A percentile compares a stretch with the other conserved stretches of the same genome.
phyloP scores from a whole-genome alignment of 768 basidiomycete genomes.

The Tephrocybe sp. region DNA sequence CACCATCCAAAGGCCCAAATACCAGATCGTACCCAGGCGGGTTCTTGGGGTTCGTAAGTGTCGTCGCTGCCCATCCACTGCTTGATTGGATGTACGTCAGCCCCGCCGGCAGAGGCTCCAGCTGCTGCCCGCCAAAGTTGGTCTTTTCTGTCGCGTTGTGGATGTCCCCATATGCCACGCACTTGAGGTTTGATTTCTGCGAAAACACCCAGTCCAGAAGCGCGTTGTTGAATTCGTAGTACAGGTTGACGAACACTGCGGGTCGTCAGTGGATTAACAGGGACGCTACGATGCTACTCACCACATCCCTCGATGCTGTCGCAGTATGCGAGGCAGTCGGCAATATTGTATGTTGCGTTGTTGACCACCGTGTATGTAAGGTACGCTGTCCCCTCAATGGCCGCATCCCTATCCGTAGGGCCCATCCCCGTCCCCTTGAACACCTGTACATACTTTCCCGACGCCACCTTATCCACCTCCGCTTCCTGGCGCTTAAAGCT shows the following conservation, averaged over 20 bases:
- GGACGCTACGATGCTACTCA: slow-evolving; percentile 26
- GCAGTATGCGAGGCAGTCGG: slow-evolving; percentile 41
- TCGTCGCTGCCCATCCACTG: slow-evolving; percentile 36
- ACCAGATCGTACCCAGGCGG: slow-evolving; percentile 45
- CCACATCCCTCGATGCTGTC: slow-evolving; percentile 36
- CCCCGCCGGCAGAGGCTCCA: slow-evolving; percentile 29
- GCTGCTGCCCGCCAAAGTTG: slow-evolving; percentile 42
- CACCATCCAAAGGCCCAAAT: slow-evolving; percentile 43
- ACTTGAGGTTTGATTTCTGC: slow-evolving; percentile 45
- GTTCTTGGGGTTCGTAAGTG: slow-evolving; percentile 31
- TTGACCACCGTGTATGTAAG: slow-evolving; percentile 43
- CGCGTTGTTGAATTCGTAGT: slow-evolving; percentile 45
- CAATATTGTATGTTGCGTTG: slow-evolving; percentile 43
- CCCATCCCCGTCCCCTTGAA: slow-evolving; percentile 37
- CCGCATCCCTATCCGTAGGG: slow-evolving; percentile 34
- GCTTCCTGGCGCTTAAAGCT: neutral
- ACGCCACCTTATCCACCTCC: no score
- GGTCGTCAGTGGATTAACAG: neutral
- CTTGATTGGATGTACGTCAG: slow-evolving; percentile 42
- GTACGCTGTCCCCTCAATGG: slow-evolving; percentile 47
- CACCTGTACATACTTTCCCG: slow-evolving; percentile 30
- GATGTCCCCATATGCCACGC: slow-evolving; percentile 41
- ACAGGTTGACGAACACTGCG: slow-evolving; percentile 48
- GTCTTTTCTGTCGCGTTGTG: slow-evolving; percentile 43
- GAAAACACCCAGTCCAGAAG: slow-evolving; percentile 35